A percentile compares a stretch with the other conserved stretches of the same genome.
These are phyloP conservation scores for Syzygium aromaticum DNA, from an alignment of 345 rosid species.

Conservation along the genomic window DNA sequence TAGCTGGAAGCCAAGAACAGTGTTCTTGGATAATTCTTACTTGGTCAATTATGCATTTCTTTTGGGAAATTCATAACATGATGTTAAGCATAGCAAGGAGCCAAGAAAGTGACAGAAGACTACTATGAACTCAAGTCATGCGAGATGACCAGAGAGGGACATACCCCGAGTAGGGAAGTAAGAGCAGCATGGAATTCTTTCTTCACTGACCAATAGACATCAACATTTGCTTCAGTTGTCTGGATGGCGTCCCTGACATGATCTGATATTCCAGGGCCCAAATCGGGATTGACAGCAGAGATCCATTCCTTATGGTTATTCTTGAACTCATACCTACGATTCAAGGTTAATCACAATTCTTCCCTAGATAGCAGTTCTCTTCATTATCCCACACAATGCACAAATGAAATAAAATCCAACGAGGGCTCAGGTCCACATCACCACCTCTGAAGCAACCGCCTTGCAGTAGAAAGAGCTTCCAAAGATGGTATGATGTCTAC, in stretches of 20 bases:
- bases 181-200: slow-evolving; percentile 50
- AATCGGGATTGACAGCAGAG: slow-evolving; percentile 46
- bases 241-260: slow-evolving; percentile 54
- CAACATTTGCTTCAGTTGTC: slow-evolving; percentile 37
- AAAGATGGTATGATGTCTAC: slow-evolving; percentile 47
- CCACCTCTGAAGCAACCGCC: slow-evolving; percentile 64
- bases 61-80: neutral
- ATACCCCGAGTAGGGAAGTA: slow-evolving; percentile 61
- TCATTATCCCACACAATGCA: neutral
- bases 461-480: slow-evolving; percentile 72
- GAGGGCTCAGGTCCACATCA: neutral
- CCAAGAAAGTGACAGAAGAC: neutral
- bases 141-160: neutral
- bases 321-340: slow-evolving; percentile 71
- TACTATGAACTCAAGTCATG: neutral
- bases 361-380: neutral
- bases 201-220: slow-evolving; percentile 35
- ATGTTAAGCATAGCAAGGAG: neutral
- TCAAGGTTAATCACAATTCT: neutral
- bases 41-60: neutral
- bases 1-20: too few species aligned
- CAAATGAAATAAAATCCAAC: neutral
- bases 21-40: neutral
- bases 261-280: slow-evolving; percentile 66
- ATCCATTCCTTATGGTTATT: slow-evolving; percentile 72